Conservation (phyloP, 768 basidiomycete species). For the Gloeopeniophorella convolvens region DNA sequence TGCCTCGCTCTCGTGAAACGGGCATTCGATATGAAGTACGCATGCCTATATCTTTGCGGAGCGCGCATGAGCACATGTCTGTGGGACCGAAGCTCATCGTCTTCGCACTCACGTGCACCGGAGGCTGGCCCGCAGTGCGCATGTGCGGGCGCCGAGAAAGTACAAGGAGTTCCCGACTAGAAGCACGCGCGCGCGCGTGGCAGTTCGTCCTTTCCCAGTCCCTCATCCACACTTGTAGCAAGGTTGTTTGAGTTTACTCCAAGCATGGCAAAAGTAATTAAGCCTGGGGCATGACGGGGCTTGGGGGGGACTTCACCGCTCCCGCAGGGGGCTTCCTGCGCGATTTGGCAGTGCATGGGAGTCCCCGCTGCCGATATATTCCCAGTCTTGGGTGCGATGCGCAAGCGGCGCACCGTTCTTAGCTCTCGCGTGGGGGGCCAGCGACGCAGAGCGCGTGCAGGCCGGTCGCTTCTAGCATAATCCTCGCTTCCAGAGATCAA, state of each 20-base stretch:
- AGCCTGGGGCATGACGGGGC: not conserved
- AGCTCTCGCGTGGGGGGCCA: too few relatives aligned
- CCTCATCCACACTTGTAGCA: too few relatives aligned
- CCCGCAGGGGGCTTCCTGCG: not conserved
- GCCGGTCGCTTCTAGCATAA: too few relatives aligned
- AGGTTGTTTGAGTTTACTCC: not conserved
- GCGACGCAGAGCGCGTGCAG: too few relatives aligned
- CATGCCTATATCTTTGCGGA: not conserved
- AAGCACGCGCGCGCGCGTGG: too few relatives aligned
- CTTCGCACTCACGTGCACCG: conserved; percentile 2
- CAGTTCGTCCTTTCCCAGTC: too few relatives aligned
- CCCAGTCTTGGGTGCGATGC: not conserved
- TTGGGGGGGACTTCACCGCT: not conserved
- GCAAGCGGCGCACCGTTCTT: too few relatives aligned
- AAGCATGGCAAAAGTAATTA: not conserved
- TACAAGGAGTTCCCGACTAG: conserved; percentile 7
- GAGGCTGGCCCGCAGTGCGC: too few relatives aligned
- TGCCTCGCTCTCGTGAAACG: too few relatives aligned
- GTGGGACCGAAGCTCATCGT: not conserved
- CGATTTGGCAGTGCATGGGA: not conserved
- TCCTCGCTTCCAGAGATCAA: too few relatives aligned
- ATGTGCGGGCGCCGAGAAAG: too few relatives aligned
- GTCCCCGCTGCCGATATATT: not conserved
- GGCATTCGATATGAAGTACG: not conserved
- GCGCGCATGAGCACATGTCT: conserved; percentile 1